Conservation (phyloP, 208 protist species). For the Trypanosoma boissoni region DNA sequence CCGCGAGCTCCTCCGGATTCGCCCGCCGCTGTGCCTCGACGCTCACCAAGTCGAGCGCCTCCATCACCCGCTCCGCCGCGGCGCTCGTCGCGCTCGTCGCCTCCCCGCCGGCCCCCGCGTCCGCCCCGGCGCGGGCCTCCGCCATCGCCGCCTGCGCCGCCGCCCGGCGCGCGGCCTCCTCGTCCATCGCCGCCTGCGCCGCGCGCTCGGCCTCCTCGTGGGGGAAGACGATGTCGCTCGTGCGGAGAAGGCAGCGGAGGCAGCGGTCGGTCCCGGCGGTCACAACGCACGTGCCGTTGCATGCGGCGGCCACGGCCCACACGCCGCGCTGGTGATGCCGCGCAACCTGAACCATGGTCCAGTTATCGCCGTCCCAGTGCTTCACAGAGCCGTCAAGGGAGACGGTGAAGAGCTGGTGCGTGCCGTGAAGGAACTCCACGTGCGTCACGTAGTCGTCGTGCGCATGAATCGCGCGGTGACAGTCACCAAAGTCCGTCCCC, state of each 20-base stretch:
- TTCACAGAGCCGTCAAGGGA: slow-evolving; percentile 95
- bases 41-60: slow-evolving; percentile 81
- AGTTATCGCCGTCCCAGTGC: slow-evolving; percentile 98
- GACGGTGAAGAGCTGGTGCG: slow-evolving; percentile 97
- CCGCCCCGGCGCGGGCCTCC: slow-evolving; percentile 28
- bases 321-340: slow-evolving; percentile 78
- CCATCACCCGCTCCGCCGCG: slow-evolving; percentile 82
- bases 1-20: slow-evolving; percentile 45
- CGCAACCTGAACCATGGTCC: slow-evolving; percentile 85
- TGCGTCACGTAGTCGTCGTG: slow-evolving; percentile 97
- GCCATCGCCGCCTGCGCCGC: slow-evolving; percentile 59
- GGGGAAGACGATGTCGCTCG: slow-evolving; percentile 88
- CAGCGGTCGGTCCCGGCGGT: slow-evolving; percentile 74
- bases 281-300: slow-evolving; percentile 78
- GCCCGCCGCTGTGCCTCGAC: slow-evolving; percentile 73
- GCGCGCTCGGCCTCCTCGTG: slow-evolving; percentile 84
- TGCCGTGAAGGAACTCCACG: slow-evolving; percentile 94
- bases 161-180: slow-evolving; percentile 62
- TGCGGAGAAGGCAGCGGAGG: slow-evolving; percentile 81
- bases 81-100: slow-evolving; percentile 59
- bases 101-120: slow-evolving; percentile 74
- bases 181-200: slow-evolving; percentile 87
- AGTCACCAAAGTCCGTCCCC: slow-evolving; percentile 97
- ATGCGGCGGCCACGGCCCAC: slow-evolving; percentile 59
- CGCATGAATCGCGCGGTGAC: slow-evolving; percentile 96